Percentiles rank a stretch among this genome's conserved stretches.
phyloP scores from a whole-genome alignment of 805 yeast genomes.

The Maudiozyma serrabonitensis region DNA sequence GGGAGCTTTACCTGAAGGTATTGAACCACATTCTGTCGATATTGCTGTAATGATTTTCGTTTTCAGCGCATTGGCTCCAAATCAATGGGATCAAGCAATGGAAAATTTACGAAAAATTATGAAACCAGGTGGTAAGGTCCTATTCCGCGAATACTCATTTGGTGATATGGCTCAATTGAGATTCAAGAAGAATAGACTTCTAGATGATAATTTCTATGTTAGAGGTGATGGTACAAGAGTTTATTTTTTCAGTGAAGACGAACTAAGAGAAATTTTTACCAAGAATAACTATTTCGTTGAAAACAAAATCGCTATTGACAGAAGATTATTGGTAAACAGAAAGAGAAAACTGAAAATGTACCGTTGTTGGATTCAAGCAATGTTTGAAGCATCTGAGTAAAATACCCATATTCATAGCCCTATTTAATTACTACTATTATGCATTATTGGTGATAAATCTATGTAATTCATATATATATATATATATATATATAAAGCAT shows the following conservation, averaged over 20 bases:
- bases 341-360: conserved; percentile 92
- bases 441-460: background rate
- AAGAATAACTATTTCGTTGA: conserved; percentile 46
- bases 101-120: conserved; percentile 57
- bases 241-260: conserved; percentile 93
- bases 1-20: conserved; percentile 69
- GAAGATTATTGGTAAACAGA: conserved; percentile 83
- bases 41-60: conserved; percentile 93
- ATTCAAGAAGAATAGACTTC: conserved; percentile 74
- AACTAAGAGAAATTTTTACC: conserved; percentile 65
- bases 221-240: conserved; percentile 98
- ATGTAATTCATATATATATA: background rate
- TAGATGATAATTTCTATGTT: conserved; percentile 89
- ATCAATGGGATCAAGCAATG: conserved; percentile 81
- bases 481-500: background rate
- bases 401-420: background rate
- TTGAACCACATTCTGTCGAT: conserved; percentile 75
- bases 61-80: conserved; percentile 83
- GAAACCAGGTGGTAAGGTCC: conserved; percentile 87
- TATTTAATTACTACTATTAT: background rate
- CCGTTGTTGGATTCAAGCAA: conserved; percentile 93
- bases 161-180: conserved; percentile 93
- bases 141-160: conserved; percentile 91
- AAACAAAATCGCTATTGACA: conserved; percentile 74
- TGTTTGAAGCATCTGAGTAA: conserved; percentile 42